Percentiles rank a stretch among this genome's conserved stretches.
Conservation (phyloP, 768 basidiomycete species). For the Xanthoconium purpureum region DNA sequence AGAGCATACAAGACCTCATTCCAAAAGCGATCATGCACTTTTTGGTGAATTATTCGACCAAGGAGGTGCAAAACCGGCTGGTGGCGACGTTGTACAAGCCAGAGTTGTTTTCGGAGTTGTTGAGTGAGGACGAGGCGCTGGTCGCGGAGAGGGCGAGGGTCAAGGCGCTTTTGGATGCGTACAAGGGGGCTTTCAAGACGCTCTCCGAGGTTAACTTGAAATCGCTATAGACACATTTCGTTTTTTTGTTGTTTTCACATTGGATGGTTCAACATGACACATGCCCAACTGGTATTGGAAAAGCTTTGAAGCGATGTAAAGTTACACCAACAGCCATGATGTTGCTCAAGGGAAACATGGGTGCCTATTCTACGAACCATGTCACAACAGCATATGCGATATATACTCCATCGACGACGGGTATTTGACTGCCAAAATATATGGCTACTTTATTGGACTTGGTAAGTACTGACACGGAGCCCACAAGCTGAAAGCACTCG, state of each 20-base stretch:
- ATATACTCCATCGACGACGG: slow-evolving; percentile 6
- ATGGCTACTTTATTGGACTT: slow-evolving; percentile 23
- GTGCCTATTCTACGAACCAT: slow-evolving; percentile 1
- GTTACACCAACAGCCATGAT: not conserved
- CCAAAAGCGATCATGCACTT: slow-evolving; percentile 99
- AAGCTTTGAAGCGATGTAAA: not conserved
- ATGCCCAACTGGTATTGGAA: not conserved
- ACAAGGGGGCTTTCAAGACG: slow-evolving; percentile 90
- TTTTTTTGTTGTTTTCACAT: not conserved
- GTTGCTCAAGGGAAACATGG: not conserved
- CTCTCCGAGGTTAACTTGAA: slow-evolving; percentile 80
- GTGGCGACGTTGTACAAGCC: slow-evolving; percentile 96
- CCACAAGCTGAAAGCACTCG: slow-evolving; percentile 16
- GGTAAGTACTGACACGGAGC: slow-evolving; percentile 20
- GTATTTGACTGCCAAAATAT: slow-evolving; percentile 12
- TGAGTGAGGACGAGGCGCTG: slow-evolving; percentile 94
- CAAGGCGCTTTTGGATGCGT: slow-evolving; percentile 92
- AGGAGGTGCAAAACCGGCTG: slow-evolving; percentile 93
- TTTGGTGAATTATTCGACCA: slow-evolving; percentile 93
- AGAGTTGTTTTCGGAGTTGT: slow-evolving; percentile 81
- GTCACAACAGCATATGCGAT: not conserved
- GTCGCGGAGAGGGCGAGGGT: slow-evolving; percentile 92
- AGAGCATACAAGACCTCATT: slow-evolving; percentile 94
- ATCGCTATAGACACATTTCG: slow-evolving; percentile 39
- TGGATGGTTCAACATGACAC: not conserved